Evolutionary conservation across 176 grass and related monocot species (phyloP), one percentile per base, ranked within the genome.

Genomic region (Zea luxurians): DNA sequence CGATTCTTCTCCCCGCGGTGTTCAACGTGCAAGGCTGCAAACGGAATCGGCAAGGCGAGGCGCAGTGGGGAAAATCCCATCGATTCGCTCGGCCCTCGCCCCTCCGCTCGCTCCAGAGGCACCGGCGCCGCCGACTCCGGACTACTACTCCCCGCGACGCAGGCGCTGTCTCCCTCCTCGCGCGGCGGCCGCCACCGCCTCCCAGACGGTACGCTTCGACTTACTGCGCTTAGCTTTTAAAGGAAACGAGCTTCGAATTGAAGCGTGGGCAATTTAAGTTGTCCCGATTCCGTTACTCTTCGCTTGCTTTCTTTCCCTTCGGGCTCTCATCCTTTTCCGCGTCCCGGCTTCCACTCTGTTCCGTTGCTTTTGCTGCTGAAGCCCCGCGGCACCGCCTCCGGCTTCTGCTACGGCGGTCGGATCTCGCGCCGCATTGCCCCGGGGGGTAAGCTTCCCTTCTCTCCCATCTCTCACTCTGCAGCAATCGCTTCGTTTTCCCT

Each of bases 261-360:
- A 20, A 54, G 50, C 50, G 43, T 17, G 5, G 43, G 43, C 43
- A 44, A 42, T 42, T 42, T 42, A 42, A 42, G 41, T 4, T 42
- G 41, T 52, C 49, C 4, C 13, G 13, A 52, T 54, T 54, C 50
- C 49, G 11, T 46, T 75, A 21, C 74, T 20, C 42, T 64, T 71
- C 76, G 42, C 15, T 73, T 40, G 54, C 53, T 13, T 44, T 58
- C 67, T 72, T 64, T 27, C 27, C 27, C 27, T 27, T 27, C 27
- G 27, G 44, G 62, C 76, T 65, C 61, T 82, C 73, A 41, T 79
- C 54, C 67, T 62, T 78, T 88, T 76, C 80, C 73, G 63, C 76
- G 83, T 73, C 76, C 42, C 15, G 48, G 75, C 64, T 76, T 64
- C 63, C 59, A 59, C 35, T 77, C 81, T 53, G 57, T 10, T 42